phyloP scores from a whole-genome alignment of 371 early-diverging fungal genomes.

The Agmasoma carcini region DNA sequence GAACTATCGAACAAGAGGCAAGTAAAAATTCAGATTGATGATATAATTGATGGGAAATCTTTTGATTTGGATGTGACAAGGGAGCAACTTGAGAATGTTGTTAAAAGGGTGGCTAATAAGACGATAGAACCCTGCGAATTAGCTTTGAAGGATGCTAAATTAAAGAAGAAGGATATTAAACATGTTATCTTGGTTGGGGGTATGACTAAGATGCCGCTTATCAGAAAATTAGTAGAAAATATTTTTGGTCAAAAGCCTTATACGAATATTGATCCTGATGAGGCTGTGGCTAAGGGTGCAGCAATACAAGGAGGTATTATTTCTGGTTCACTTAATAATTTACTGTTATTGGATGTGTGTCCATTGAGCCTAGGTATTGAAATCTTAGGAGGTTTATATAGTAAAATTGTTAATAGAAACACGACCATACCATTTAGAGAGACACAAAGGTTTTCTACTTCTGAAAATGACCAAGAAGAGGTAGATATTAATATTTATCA shows the following conservation, averaged over 20 bases:
- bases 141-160: conserved; percentile 81
- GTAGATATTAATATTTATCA: conserved; percentile 93
- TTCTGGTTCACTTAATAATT: conserved; percentile 76
- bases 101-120: conserved; percentile 64
- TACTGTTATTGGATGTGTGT: conserved; percentile 84
- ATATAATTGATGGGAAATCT: conserved; percentile 74
- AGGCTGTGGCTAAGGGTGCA: conserved; percentile 95
- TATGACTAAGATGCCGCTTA: conserved; percentile 91
- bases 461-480: conserved; percentile 90
- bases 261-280: conserved; percentile 90
- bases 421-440: conserved; percentile 96
- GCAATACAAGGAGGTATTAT: conserved; percentile 93
- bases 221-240: conserved; percentile 71
- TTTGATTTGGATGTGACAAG: conserved; percentile 76
- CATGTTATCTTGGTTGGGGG: conserved; percentile 97
- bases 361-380: conserved; percentile 80
- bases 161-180: conserved; percentile 63
- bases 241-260: conserved; percentile 75
- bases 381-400: conserved; percentile 73
- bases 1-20: conserved; percentile 65
- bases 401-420: conserved; percentile 84
- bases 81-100: conserved; percentile 69
- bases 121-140: conserved; percentile 81
- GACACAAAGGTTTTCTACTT: conserved; percentile 93
- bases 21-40: conserved; percentile 70